These are phyloP conservation scores for Colletotrichum phormii DNA, from an alignment of 2,329 filamentous ascomycete species.

Conservation along the genomic window DNA sequence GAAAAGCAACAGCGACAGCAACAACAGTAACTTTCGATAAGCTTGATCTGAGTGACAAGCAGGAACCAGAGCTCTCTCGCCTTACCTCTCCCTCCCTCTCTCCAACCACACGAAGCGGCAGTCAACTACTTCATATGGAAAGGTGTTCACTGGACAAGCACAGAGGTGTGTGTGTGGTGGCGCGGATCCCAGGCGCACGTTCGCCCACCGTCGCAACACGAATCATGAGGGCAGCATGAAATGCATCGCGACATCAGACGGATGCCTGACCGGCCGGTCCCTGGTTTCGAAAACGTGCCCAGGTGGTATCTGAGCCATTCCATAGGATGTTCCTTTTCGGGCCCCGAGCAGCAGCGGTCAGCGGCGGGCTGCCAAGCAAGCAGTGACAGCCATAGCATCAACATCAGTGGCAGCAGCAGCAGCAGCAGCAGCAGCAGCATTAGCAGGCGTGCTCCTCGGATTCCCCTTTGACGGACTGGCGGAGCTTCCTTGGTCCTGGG, in stretches of 20 bases:
- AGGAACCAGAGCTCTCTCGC: slow-evolving; percentile 24
- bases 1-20: slow-evolving; percentile 24
- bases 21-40: slow-evolving; percentile 6
- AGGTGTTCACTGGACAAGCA: slow-evolving; percentile 16
- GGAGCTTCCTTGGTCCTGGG: slow-evolving; percentile 4
- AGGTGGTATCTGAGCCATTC: slow-evolving; percentile 30
- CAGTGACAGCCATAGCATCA: background rate
- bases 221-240: slow-evolving; percentile 35
- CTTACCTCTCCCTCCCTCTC: background rate
- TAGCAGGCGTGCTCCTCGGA: slow-evolving; percentile 2
- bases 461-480: background rate
- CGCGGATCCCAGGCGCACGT: slow-evolving; percentile 32
- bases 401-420: too few relatives aligned
- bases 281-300: slow-evolving; percentile 37
- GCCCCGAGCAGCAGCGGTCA: slow-evolving; percentile 21
- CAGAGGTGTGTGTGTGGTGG: background rate
- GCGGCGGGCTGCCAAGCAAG: background rate
- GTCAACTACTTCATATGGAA: slow-evolving; percentile 37
- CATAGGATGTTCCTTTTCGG: slow-evolving; percentile 2
- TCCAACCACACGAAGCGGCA: background rate
- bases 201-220: slow-evolving; percentile 34
- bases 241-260: slow-evolving; percentile 34
- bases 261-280: slow-evolving; percentile 35
- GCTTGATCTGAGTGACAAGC: slow-evolving; percentile 18
- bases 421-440: too few relatives aligned